Base-by-base conservation (phyloP, 2,329 filamentous ascomycete species). In the Ampelomyces quisqualis region DNA sequence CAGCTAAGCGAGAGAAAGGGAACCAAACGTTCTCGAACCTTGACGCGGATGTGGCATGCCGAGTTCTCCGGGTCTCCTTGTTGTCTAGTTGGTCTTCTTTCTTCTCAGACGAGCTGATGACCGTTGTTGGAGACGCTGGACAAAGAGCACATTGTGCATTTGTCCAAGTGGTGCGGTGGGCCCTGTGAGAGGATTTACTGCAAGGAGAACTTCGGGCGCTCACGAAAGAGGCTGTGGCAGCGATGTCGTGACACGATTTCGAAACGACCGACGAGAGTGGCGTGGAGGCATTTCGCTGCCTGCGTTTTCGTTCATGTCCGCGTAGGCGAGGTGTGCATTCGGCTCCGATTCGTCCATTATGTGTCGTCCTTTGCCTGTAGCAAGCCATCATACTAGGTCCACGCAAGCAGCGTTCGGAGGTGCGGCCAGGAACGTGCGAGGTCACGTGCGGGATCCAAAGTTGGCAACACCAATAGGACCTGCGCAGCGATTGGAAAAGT, bases 321-420 rank as follows among this genome's bases (percentile, higher is more conserved):
- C 18, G 30, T 13, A 13, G n/a, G 5, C 17, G 20, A 21, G 30
- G 30, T 32, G 30, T 17, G 30, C 17, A 32, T 20, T 10, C 18
- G 30, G 13, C 30, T 17, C 7, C 30, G 17, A 32, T 32, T 32
- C 17, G 30, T 21, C 30, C 9, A 21, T 11, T n/a, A 17, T 8
- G 4, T 13, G 27, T 17, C 27, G 27, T 29, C 27, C 17, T 15
- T 15, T 29, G 27, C 6, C 27, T n/a, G 13, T 15, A 20, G 18
- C 30, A 32, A 32, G 30, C 19, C 22, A 18, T 32, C 30, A 13
- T 17, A 32, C 30, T 32, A n/a, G 30, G 30, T 19, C 23, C 35
- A 30, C 27, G 24, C n/a, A n/a, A n/a, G n/a, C n/a, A n/a, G n/a
- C n/a, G n/a, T n/a, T n/a, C n/a, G n/a, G n/a, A n/a, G n/a, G n/a